A percentile compares a stretch with the other conserved stretches of the same genome.
Evolutionary conservation across 305 asterid species (phyloP).

Genomic region (Fraxinus floribunda): DNA sequence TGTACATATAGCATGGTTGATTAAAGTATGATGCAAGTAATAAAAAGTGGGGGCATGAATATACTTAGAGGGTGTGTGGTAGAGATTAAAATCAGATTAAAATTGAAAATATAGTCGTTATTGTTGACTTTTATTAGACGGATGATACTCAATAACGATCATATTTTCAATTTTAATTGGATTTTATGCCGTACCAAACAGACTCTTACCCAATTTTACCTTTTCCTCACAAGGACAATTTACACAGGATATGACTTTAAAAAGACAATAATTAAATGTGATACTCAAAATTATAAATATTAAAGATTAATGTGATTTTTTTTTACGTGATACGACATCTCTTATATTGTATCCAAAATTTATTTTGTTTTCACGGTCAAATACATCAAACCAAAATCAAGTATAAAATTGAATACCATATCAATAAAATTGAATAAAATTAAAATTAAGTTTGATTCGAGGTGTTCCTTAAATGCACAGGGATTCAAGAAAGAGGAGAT

Average conservation of each 20-base stretch:
- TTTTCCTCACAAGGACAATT: too few relatives aligned
- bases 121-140: too few relatives aligned
- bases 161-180: too few relatives aligned
- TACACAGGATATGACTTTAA: not conserved
- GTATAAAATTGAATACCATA: not conserved
- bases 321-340: not conserved
- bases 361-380: not conserved
- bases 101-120: too few relatives aligned
- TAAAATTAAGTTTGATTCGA: not conserved
- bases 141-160: too few relatives aligned
- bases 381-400: not conserved
- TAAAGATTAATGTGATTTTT: too few relatives aligned
- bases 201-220: not conserved
- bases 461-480: not conserved
- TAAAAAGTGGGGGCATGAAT: not conserved
- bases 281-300: too few relatives aligned
- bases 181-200: too few relatives aligned
- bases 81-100: too few relatives aligned
- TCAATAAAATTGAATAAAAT: not conserved
- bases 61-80: too few relatives aligned
- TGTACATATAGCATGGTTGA: too few relatives aligned
- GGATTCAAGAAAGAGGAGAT: slow-evolving; percentile 65
- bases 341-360: not conserved
- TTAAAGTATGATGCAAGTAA: not conserved
- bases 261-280: not conserved